phyloP scores from a whole-genome alignment of 2,329 filamentous ascomycete genomes.

The Cladosporium sp. region DNA sequence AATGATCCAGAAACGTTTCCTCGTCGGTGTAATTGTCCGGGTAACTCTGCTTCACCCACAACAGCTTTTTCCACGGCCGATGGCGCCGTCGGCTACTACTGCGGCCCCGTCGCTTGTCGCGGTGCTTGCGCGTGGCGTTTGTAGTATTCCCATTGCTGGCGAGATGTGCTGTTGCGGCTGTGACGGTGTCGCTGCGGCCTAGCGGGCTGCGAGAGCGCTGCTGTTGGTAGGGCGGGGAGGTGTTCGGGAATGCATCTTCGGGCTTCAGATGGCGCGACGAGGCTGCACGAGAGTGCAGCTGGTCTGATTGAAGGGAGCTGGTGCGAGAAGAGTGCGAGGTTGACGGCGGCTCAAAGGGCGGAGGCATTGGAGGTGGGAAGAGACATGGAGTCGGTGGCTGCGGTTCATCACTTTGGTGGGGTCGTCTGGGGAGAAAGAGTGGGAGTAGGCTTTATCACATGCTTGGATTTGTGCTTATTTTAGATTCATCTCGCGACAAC shows the following conservation, averaged over 20 bases:
- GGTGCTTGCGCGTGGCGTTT: constrained; percentile 29
- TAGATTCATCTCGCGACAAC: too few species aligned
- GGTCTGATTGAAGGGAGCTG: constrained; percentile 18
- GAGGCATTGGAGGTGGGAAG: constrained; percentile 11
- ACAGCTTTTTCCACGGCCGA: constrained; percentile 76
- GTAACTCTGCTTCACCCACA: constrained; percentile 97
- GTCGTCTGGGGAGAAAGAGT: constrained; percentile 11
- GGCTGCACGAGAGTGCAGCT: constrained; percentile 2
- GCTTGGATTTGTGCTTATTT: background rate
- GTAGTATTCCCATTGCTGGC: constrained; percentile 8
- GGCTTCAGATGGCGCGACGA: constrained; percentile 61
- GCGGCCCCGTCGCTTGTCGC: constrained; percentile 51
- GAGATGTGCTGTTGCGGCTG: constrained; percentile 13
- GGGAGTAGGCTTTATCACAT: background rate
- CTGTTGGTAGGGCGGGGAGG: constrained; percentile 55
- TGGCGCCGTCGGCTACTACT: constrained; percentile 61
- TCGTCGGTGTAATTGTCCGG: constrained; percentile 99
- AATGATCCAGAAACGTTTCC: constrained; percentile 90
- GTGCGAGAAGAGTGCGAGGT: constrained; percentile 20
- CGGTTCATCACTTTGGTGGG: too few species aligned
- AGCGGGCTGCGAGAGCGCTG: constrained; percentile 25
- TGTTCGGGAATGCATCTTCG: constrained; percentile 72
- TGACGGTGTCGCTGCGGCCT: constrained; percentile 29
- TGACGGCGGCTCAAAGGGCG: constrained; percentile 14
- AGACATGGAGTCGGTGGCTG: constrained; percentile 27